Evolutionary conservation across 768 basidiomycete species (phyloP).

Genomic region (Auricularia sp.): DNA sequence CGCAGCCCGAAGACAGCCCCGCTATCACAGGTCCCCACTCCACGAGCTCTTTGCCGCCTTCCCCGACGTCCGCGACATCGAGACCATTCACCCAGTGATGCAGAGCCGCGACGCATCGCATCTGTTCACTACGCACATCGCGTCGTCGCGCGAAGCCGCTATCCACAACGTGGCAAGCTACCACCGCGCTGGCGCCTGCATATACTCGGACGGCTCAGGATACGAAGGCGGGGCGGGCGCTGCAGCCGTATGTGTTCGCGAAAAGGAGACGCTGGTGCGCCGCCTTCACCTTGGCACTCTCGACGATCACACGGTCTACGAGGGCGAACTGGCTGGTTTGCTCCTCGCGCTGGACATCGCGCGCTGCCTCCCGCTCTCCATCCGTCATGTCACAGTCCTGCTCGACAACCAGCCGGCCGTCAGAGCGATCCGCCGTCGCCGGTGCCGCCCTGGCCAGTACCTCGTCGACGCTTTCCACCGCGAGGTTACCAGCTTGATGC

Average conservation of each 20-base stretch:
- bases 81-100: neutral
- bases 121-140: neutral
- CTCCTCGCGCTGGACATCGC: neutral
- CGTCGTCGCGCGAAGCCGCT: neutral
- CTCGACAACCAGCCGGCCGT: slow-evolving; percentile 3
- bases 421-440: neutral
- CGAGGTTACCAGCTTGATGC: neutral
- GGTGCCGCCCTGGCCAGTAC: neutral
- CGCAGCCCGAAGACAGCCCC: neutral
- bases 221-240: neutral
- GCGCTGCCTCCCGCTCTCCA: neutral
- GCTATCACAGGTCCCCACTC: neutral
- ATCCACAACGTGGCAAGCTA: neutral
- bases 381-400: neutral
- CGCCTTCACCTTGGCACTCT: neutral
- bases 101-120: no score
- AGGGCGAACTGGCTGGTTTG: neutral
- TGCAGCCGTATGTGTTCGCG: neutral
- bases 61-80: neutral
- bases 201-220: neutral
- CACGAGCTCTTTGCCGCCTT: neutral
- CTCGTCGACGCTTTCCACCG: neutral
- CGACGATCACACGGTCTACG: neutral
- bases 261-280: neutral
- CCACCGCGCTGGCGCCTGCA: neutral